Percentiles rank a stretch among this genome's conserved stretches.
phyloP scores from a whole-genome alignment of 768 basidiomycete species.

The Tubosaeta brunneosetosa region DNA sequence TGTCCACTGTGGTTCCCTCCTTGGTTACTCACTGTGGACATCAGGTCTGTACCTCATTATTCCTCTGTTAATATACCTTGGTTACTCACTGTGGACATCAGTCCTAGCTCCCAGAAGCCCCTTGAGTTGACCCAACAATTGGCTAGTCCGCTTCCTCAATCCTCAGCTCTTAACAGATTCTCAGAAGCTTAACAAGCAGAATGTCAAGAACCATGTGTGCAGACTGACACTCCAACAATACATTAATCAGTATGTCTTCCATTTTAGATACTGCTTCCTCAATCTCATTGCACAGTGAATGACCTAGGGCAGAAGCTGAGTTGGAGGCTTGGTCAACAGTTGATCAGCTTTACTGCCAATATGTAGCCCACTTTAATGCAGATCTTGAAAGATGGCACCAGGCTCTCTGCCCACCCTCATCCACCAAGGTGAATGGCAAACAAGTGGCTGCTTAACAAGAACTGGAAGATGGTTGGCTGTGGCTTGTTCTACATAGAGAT shows the following conservation, averaged over 20 bases:
- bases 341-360: constrained; percentile 54
- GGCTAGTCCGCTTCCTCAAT: too few species aligned
- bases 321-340: constrained; percentile 67
- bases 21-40: too few species aligned
- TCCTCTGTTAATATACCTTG: too few species aligned
- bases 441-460: constrained; percentile 46
- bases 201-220: constrained; percentile 62
- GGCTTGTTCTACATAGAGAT: constrained; percentile 35
- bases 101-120: too few species aligned
- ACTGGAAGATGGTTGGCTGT: constrained; percentile 34
- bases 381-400: constrained; percentile 47
- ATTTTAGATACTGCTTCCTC: background rate
- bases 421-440: constrained; percentile 50
- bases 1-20: too few species aligned
- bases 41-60: too few species aligned
- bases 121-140: too few species aligned
- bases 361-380: constrained; percentile 42
- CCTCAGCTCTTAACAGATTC: too few species aligned
- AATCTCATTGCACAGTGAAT: constrained; percentile 12
- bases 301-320: constrained; percentile 50
- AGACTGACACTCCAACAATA: constrained; percentile 63
- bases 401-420: constrained; percentile 33
- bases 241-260: constrained; percentile 54
- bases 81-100: too few species aligned
- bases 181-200: constrained; percentile 64